Evolutionary conservation across 495 filamentous ascomycete genomes (phyloP).

Genomic region (Gamarada debralockiae): DNA sequence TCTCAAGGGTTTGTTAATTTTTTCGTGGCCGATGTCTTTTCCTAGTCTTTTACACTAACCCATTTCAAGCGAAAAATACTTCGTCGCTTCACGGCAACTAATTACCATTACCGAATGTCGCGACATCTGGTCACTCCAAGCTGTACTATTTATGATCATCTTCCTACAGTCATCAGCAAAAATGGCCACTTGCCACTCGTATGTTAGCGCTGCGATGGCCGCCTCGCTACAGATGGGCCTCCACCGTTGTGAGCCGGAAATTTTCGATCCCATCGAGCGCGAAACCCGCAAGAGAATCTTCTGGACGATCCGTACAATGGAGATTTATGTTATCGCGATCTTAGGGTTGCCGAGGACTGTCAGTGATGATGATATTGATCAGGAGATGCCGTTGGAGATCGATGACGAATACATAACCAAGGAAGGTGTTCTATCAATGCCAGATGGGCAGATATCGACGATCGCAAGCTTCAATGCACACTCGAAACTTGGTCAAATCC

Average conservation of each 20-base stretch:
- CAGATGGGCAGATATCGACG: slow-evolving; percentile 53
- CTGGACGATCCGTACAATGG: slow-evolving; percentile 72
- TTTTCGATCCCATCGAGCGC: slow-evolving; percentile 63
- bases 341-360: slow-evolving; percentile 66
- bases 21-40: slow-evolving; percentile 5
- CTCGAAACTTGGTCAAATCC: slow-evolving; percentile 54
- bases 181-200: slow-evolving; percentile 73
- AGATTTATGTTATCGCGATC: slow-evolving; percentile 68
- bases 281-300: slow-evolving; percentile 69
- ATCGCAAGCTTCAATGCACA: slow-evolving; percentile 67
- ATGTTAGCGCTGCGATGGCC: slow-evolving; percentile 65
- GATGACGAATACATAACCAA: slow-evolving; percentile 69
- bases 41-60: slow-evolving; percentile 1
- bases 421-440: slow-evolving; percentile 55
- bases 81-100: slow-evolving; percentile 62
- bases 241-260: slow-evolving; percentile 51
- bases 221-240: slow-evolving; percentile 67
- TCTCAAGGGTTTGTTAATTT: slow-evolving; percentile 62
- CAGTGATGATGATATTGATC: slow-evolving; percentile 71
- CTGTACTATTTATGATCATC: slow-evolving; percentile 69
- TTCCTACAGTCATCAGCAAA: slow-evolving; percentile 72
- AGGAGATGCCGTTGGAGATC: slow-evolving; percentile 61
- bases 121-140: slow-evolving; percentile 63
- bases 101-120: slow-evolving; percentile 70
- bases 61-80: slow-evolving; percentile 61